Conservation (phyloP, 352 stramenopile species). For the Aphanomyces invadans region DNA sequence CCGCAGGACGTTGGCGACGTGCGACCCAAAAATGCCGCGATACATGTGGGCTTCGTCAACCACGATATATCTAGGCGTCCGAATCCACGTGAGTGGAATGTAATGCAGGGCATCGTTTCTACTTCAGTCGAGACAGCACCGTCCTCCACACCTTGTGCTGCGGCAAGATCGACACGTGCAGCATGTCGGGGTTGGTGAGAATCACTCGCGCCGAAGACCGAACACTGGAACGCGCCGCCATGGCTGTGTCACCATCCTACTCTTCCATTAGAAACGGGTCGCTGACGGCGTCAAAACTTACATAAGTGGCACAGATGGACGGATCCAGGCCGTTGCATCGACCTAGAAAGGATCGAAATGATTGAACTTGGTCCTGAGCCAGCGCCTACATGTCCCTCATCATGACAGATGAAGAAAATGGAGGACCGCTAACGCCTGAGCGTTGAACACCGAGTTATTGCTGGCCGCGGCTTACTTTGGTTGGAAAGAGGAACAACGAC, state of each 20-base stretch:
- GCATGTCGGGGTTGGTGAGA: constrained; percentile 98
- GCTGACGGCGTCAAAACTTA: constrained; percentile 26
- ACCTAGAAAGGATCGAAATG: constrained; percentile 66
- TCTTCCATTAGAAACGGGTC: not conserved
- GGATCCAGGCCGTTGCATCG: constrained; percentile 35
- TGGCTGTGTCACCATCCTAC: constrained; percentile 92
- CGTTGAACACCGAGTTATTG: no score
- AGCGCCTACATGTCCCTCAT: no score
- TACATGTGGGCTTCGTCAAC: constrained; percentile 94
- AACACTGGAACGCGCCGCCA: constrained; percentile 80
- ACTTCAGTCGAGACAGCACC: constrained; percentile 87
- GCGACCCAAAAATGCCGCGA: constrained; percentile 77
- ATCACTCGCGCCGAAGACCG: constrained; percentile 88
- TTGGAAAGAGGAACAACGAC: constrained; percentile 96
- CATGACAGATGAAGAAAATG: no score
- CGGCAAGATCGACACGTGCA: constrained; percentile 94
- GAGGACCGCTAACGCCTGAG: no score
- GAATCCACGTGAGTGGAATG: no score
- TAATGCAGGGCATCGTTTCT: constrained; percentile 37
- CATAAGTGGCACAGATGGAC: constrained; percentile 58
- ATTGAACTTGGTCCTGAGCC: constrained; percentile 95
- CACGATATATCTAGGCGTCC: constrained; percentile 46
- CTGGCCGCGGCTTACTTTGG: constrained; percentile 87
- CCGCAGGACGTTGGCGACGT: constrained; percentile 84
- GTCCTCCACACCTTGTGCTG: constrained; percentile 86